phyloP scores from a whole-genome alignment of 352 stramenopile genomes.

The Phytophthora sp. region DNA sequence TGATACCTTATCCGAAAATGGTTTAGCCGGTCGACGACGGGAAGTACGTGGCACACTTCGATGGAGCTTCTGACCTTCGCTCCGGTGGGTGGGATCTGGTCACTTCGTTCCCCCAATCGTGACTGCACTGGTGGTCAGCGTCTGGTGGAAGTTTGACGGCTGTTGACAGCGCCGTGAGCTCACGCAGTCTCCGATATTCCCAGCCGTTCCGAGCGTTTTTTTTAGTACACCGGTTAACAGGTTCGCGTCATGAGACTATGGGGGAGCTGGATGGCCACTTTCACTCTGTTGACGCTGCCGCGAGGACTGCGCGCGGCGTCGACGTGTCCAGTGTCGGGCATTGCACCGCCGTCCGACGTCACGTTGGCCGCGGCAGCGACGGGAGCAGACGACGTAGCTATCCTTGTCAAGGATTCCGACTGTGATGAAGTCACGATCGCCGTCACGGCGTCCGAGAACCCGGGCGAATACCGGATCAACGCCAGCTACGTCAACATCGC shows the following conservation, averaged over 20 bases:
- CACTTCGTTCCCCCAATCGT: constrained; percentile 29
- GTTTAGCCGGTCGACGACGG: neutral
- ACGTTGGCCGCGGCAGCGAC: constrained; percentile 30
- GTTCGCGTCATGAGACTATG: constrained; percentile 13
- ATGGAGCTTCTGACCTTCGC: constrained; percentile 8
- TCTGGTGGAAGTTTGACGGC: no score
- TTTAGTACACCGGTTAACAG: no score
- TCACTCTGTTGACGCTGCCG: constrained; percentile 2
- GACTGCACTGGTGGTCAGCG: constrained; percentile 28
- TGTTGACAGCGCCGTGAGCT: constrained; percentile 3
- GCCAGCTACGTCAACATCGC: constrained; percentile 38
- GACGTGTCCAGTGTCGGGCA: constrained; percentile 33
- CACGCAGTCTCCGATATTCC: constrained; percentile 25
- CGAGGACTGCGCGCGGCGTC: constrained; percentile 13
- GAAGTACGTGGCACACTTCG: constrained; percentile 1
- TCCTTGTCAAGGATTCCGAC: constrained; percentile 34
- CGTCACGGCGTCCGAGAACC: constrained; percentile 27
- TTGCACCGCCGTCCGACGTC: constrained; percentile 25
- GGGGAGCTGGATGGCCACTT: constrained; percentile 10
- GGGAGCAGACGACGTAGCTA: constrained; percentile 29
- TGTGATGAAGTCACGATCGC: constrained; percentile 36
- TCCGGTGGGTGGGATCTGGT: constrained; percentile 1
- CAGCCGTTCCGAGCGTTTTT: neutral
- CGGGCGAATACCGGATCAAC: constrained; percentile 36
- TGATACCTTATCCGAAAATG: no score